A percentile compares a stretch with the other conserved stretches of the same genome.
Evolutionary conservation across 2,329 filamentous ascomycete genomes (phyloP).

Genomic region (Fusarium begoniae): DNA sequence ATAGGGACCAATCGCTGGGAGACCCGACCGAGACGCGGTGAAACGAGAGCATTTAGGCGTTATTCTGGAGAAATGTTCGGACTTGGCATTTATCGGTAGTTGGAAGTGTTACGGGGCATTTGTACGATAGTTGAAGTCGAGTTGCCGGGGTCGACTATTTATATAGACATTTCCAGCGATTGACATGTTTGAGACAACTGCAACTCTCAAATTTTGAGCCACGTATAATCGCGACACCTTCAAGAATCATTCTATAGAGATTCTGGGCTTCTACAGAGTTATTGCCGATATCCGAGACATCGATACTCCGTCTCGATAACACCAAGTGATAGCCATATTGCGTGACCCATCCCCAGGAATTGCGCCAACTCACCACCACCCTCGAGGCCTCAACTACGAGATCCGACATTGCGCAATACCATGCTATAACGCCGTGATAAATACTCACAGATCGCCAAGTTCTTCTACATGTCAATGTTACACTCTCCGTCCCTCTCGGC

Average conservation of each 20-base stretch:
- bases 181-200: background rate
- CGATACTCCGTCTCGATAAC: background rate
- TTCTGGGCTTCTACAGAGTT: accelerated
- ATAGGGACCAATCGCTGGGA: slow-evolving; percentile 33
- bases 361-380: slow-evolving; percentile 30
- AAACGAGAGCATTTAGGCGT: background rate
- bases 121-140: background rate
- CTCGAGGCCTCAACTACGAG: background rate
- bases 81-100: background rate
- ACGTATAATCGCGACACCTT: accelerated
- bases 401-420: slow-evolving; percentile 38
- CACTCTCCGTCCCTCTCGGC: background rate
- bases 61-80: background rate
- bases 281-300: background rate
- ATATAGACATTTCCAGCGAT: background rate
- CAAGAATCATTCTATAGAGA: accelerated
- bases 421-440: background rate
- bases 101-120: background rate
- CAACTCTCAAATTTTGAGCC: background rate
- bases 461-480: background rate
- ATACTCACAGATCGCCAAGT: background rate
- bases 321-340: slow-evolving; percentile 21
- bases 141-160: background rate
- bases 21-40: slow-evolving; percentile 34
- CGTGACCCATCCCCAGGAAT: slow-evolving; percentile 40